phyloP scores from a whole-genome alignment of 345 rosid species.

The Conringia planisiliqua region DNA sequence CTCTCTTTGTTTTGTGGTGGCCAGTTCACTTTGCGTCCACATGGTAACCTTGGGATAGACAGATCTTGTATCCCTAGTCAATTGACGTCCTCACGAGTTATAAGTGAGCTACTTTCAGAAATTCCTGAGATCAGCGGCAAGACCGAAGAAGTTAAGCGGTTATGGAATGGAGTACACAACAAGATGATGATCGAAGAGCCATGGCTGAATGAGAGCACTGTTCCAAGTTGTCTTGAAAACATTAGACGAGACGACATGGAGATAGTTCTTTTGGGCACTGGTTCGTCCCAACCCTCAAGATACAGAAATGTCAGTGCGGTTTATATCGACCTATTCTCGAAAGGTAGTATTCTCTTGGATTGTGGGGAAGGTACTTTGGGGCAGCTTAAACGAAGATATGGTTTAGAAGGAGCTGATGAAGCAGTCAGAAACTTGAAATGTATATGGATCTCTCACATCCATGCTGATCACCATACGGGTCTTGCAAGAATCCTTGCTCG shows the following conservation, averaged over 20 bases:
- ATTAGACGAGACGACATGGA: conserved; percentile 85
- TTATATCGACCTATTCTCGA: conserved; percentile 72
- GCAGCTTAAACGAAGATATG: conserved; percentile 91
- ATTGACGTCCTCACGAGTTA: conserved; percentile 45
- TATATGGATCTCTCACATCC: conserved; percentile 97
- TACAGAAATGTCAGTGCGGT: conserved; percentile 86
- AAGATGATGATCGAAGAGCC: conserved; percentile 66
- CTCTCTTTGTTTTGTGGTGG: conserved; percentile 16
- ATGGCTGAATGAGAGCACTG: conserved; percentile 59
- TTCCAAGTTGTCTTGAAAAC: conserved; percentile 78
- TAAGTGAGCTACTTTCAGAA: conserved; percentile 59
- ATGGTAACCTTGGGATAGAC: conserved; percentile 83
- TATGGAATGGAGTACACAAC: conserved; percentile 50
- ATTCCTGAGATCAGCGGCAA: conserved; percentile 74
- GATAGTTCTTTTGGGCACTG: conserved; percentile 91
- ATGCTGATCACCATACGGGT: conserved; percentile 95
- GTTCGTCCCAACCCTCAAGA: conserved; percentile 97
- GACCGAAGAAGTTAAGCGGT: conserved; percentile 47
- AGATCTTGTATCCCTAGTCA: conserved; percentile 65
- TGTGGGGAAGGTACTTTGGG: conserved; percentile 98
- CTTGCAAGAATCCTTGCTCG: conserved; percentile 88
- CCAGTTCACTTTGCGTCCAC: conserved; percentile 95
- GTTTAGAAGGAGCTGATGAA: conserved; percentile 75
- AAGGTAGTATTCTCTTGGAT: conserved; percentile 81
- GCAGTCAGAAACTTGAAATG: conserved; percentile 68